Conservation (phyloP, 2,329 filamentous ascomycete species). For the Cytospora chrysosperma region DNA sequence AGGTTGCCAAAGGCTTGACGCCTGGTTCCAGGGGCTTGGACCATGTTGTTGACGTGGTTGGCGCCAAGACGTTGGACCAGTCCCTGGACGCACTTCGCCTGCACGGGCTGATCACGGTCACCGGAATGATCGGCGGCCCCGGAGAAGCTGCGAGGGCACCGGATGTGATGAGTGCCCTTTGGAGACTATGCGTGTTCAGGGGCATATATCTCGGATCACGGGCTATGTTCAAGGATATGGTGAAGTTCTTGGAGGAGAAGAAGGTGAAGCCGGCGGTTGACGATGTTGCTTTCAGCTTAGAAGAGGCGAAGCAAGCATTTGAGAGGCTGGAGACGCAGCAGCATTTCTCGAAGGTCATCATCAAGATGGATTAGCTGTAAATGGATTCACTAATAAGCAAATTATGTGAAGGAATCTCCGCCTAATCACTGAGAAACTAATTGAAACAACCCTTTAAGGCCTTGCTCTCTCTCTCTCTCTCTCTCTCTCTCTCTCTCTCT, state of each 20-base stretch:
- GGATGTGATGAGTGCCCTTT: conserved; percentile 29
- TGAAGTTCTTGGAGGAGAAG: conserved; percentile 35
- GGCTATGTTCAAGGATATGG: conserved; percentile 32
- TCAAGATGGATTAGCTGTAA: conserved; percentile 29
- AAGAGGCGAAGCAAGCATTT: conserved; percentile 36
- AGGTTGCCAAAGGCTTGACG: conserved; percentile 50
- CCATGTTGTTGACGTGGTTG: conserved; percentile 65
- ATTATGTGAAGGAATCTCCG: too few relatives aligned
- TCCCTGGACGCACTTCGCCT: conserved; percentile 48
- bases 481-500: too few relatives aligned
- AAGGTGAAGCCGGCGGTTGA: conserved; percentile 34
- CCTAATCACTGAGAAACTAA: too few relatives aligned
- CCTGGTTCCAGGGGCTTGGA: conserved; percentile 54
- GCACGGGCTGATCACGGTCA: conserved; percentile 35
- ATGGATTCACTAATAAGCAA: background rate
- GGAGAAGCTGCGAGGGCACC: conserved; percentile 30
- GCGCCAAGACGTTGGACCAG: conserved; percentile 58
- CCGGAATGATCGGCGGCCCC: conserved; percentile 33
- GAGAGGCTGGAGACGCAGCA: conserved; percentile 33
- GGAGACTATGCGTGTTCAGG: conserved; percentile 32
- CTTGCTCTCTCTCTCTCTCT: too few relatives aligned
- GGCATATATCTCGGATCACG: conserved; percentile 32
- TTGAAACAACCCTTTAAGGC: too few relatives aligned
- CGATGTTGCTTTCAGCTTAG: conserved; percentile 33
- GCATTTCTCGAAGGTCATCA: conserved; percentile 39